Conservation (phyloP, 768 basidiomycete species). For the Boletellus ananas region DNA sequence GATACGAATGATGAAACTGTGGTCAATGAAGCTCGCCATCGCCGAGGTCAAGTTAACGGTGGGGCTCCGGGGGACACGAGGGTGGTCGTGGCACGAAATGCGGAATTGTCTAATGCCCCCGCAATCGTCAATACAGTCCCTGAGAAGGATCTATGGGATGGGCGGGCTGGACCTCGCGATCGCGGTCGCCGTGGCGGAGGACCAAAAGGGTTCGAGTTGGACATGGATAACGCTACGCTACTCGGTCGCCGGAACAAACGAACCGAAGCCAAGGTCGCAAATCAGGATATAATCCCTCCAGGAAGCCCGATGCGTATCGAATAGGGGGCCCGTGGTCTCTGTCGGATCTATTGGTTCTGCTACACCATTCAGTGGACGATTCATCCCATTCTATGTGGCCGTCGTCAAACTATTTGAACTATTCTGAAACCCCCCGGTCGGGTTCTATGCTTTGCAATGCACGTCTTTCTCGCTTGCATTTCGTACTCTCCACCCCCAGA, state of each 20-base stretch:
- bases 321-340: conserved; percentile 3
- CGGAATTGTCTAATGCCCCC: conserved; percentile 2
- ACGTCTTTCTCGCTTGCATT: conserved; percentile 11
- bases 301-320: conserved; percentile 34
- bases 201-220: conserved; percentile 68
- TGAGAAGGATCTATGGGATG: conserved; percentile 44
- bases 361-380: neutral
- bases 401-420: neutral
- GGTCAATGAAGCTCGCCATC: conserved; percentile 46
- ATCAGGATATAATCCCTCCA: conserved; percentile 25
- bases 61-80: conserved; percentile 8
- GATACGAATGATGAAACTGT: conserved; percentile 47
- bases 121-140: conserved; percentile 12
- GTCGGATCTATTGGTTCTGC: neutral
- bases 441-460: conserved; percentile 6
- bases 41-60: conserved; percentile 34
- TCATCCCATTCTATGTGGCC: neutral
- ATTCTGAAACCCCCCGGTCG: neutral
- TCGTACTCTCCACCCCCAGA: conserved; percentile 6
- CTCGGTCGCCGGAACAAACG: conserved; percentile 66
- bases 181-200: conserved; percentile 36
- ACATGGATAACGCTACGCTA: conserved; percentile 82
- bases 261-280: conserved; percentile 26
- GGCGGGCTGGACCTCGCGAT: conserved; percentile 71
- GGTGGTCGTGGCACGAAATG: conserved; percentile 7